Evolutionary conservation across 768 basidiomycete genomes (phyloP), one percentile per base, ranked within the genome.

Genomic region (Kwoniella pini): DNA sequence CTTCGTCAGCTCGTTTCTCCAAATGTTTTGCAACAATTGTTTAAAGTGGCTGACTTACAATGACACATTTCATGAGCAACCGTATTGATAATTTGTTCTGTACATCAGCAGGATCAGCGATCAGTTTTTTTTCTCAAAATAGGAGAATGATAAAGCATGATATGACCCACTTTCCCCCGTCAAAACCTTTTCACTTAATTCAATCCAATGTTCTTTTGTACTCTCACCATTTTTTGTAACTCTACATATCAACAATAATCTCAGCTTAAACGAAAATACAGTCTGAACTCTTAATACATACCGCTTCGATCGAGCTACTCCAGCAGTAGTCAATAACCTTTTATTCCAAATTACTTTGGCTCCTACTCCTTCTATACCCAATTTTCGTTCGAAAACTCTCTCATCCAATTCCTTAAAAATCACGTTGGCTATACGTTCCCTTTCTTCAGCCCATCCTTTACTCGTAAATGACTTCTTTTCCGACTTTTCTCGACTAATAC

Each of bases 61-160:
- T 93, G 91, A 69, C 91, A 93, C 90, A 93, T 91, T 76, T 94
- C 91, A 68, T 94, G 91, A 28, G 89, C 86, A 12, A 94, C 79
- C 0, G 91, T 93, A 69, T 88, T 87, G 33, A 87, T 82, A 49
- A 93, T 87, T 38, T 90, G 85, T 54, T 89, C 91, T 92, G 59
- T 21, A n/a, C 10, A 17, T 19, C 38, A 15, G 17, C 15, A 40
- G n/a, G 11, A 24, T 10, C 22, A 48, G 30, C 17, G 17, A 28
- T 22, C 50, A 33, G 13, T 22, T 3, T 15, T 39, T 28, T 26
- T n/a, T 31, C 13, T 15, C 51, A 50, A 33, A 27, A 9, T 24
- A 33, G 9, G 3, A 19, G 22, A 9, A 19, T 10, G 2, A 45
- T 19, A 31, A 19, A 17, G 4, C 15, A 12, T 9, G 36, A 17